Conservation (phyloP, 2,329 filamentous ascomycete genomes). For the Hymenotorrendiella dingleyae region DNA sequence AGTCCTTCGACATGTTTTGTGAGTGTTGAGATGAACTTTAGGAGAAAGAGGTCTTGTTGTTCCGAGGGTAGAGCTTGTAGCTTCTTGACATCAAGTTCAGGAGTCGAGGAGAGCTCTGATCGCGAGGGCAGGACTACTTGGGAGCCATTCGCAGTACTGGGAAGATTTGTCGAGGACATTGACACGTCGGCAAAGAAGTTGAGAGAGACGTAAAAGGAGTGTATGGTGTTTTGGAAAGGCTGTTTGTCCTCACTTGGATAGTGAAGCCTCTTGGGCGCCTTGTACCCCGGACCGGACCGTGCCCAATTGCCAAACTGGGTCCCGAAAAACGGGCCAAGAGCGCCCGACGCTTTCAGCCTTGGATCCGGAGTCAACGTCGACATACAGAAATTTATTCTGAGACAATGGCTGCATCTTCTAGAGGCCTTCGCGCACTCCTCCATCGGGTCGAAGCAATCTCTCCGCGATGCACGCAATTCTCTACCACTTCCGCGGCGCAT, state of each 20-base stretch:
- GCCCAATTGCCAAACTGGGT: too few species aligned
- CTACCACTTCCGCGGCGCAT: conserved; percentile 36
- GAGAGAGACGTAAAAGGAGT: conserved; percentile 7
- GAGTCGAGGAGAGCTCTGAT: conserved; percentile 44
- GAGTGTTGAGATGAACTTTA: conserved; percentile 81
- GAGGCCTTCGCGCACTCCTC: conserved; percentile 18
- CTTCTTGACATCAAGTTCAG: conserved; percentile 84
- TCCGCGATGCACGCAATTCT: conserved; percentile 33
- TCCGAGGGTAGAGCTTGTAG: conserved; percentile 84
- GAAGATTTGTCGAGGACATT: conserved; percentile 29
- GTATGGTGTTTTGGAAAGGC: background rate
- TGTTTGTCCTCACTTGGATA: background rate
- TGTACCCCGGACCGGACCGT: too few species aligned
- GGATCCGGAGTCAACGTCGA: too few species aligned
- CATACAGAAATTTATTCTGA: too few species aligned
- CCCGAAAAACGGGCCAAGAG: too few species aligned
- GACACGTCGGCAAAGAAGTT: conserved; percentile 13
- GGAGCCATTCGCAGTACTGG: conserved; percentile 30
- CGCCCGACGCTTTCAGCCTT: too few species aligned
- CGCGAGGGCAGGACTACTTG: conserved; percentile 30
- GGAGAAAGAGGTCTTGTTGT: conserved; percentile 90
- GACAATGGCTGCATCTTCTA: conserved; percentile 26
- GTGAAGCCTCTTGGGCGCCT: background rate
- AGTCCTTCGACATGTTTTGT: conserved; percentile 73
- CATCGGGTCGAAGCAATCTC: conserved; percentile 16